These are phyloP conservation scores for Septoria petroselini DNA, from an alignment of 2,329 filamentous ascomycete species.

Conservation along the genomic window DNA sequence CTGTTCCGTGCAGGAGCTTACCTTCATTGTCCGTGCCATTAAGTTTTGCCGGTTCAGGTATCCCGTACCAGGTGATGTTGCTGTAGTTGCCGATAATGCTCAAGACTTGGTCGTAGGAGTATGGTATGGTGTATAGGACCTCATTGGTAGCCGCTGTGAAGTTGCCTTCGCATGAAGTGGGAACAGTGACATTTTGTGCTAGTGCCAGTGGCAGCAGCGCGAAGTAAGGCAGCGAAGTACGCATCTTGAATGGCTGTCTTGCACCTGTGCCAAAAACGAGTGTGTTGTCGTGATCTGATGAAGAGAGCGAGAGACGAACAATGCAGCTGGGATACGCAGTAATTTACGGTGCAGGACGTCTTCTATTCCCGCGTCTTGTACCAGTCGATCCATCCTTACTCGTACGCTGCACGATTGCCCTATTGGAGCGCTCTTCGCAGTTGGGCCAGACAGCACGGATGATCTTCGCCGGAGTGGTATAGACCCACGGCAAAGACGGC, in stretches of 20 bases:
- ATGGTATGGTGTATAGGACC: constrained; percentile 26
- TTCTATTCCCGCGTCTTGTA: no score
- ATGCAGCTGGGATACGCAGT: neutral
- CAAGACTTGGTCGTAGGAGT: constrained; percentile 26
- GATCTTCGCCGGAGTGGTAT: neutral
- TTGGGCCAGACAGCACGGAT: neutral
- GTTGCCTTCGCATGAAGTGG: constrained; percentile 19
- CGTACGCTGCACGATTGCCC: no score
- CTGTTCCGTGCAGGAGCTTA: no score
- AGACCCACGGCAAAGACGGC: neutral
- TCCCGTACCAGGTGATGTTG: constrained; percentile 25
- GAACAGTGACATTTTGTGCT: constrained; percentile 11
- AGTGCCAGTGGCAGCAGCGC: neutral
- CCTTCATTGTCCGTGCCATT: constrained; percentile 21
- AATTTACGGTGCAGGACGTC: no score
- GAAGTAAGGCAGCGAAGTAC: neutral
- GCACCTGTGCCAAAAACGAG: neutral
- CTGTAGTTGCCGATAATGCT: constrained; percentile 25
- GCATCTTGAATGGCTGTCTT: neutral
- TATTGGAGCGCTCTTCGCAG: no score
- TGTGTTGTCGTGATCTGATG: neutral
- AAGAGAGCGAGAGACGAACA: no score
- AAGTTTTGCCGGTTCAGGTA: constrained; percentile 17
- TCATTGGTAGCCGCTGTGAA: constrained; percentile 21
- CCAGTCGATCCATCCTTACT: no score